Percentiles rank a stretch among this genome's conserved stretches.
Evolutionary conservation across 2,329 filamentous ascomycete genomes (phyloP).

Genomic region (Pseudodiploospora longispora): DNA sequence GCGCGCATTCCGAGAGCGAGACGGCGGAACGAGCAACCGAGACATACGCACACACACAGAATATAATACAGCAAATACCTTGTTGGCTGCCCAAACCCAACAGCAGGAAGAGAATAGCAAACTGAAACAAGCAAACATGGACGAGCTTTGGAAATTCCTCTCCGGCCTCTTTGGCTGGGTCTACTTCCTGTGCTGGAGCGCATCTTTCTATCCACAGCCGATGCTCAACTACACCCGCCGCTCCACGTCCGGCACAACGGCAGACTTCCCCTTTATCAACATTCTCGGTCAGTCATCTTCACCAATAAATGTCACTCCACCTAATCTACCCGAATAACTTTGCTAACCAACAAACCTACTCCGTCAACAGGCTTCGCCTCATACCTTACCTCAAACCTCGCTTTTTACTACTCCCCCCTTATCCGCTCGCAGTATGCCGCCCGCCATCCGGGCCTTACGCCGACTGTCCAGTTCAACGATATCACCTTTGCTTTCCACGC

Average conservation of each 20-base stretch:
- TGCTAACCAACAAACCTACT: not conserved
- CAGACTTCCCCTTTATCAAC: constrained; percentile 81
- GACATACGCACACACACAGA: too few species aligned
- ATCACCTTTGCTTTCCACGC: constrained; percentile 81
- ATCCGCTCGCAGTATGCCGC: constrained; percentile 78
- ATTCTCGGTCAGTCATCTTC: constrained; percentile 37
- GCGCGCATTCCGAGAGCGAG: too few species aligned
- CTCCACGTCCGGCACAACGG: constrained; percentile 74
- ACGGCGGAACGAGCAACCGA: too few species aligned
- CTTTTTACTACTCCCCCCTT: constrained; percentile 70
- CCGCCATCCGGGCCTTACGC: constrained; percentile 65
- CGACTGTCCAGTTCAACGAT: constrained; percentile 86
- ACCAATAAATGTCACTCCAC: not conserved
- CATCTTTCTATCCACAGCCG: constrained; percentile 89
- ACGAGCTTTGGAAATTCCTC: constrained; percentile 37
- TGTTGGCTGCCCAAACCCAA: too few species aligned
- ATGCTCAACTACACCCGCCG: constrained; percentile 69
- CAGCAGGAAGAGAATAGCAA: not conserved
- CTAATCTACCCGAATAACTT: not conserved
- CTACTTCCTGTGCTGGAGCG: constrained; percentile 71
- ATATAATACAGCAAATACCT: too few species aligned
- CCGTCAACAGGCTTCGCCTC: constrained; percentile 54
- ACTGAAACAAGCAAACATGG: constrained; percentile 6
- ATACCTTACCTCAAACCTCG: constrained; percentile 66
- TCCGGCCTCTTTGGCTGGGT: constrained; percentile 64